Percentiles rank a stretch among this genome's conserved stretches.
phyloP scores from a whole-genome alignment of 176 grass and related monocot genomes.

The Eragrostis nindensis region DNA sequence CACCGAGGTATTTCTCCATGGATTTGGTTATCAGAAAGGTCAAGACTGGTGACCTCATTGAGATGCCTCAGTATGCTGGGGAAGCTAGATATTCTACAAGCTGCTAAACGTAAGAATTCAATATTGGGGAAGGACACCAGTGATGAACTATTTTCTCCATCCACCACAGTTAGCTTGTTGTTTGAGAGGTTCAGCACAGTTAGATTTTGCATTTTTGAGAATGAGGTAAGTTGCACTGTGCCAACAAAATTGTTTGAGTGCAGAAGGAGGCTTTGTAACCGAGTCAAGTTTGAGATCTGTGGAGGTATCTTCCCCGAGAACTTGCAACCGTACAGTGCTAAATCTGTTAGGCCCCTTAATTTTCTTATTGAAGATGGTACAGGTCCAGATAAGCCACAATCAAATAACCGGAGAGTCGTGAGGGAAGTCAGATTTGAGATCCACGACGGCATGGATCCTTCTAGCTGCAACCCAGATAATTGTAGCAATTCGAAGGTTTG shows the following conservation, averaged over 20 bases:
- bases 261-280: slow-evolving; percentile 42
- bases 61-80: slow-evolving; percentile 48
- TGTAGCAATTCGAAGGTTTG: not conserved
- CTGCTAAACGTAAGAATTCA: slow-evolving; percentile 21
- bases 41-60: slow-evolving; percentile 23
- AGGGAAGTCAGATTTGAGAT: slow-evolving; percentile 15
- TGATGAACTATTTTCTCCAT: slow-evolving; percentile 39
- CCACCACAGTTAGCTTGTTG: slow-evolving; percentile 42
- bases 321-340: not conserved
- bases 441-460: slow-evolving; percentile 11
- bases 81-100: slow-evolving; percentile 53
- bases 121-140: slow-evolving; percentile 17
- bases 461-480: not conserved
- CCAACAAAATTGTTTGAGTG: slow-evolving; percentile 57
- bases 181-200: slow-evolving; percentile 47
- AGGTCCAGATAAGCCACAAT: slow-evolving; percentile 40
- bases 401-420: not conserved
- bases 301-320: slow-evolving; percentile 42
- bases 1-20: slow-evolving; percentile 44
- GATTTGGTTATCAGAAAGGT: slow-evolving; percentile 57
- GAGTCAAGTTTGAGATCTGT: slow-evolving; percentile 40
- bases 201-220: slow-evolving; percentile 40
- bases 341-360: slow-evolving; percentile 26
- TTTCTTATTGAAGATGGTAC: slow-evolving; percentile 32
- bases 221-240: slow-evolving; percentile 15